Conservation (phyloP, 2,329 filamentous ascomycete species). For the Daldinia sp. region DNA sequence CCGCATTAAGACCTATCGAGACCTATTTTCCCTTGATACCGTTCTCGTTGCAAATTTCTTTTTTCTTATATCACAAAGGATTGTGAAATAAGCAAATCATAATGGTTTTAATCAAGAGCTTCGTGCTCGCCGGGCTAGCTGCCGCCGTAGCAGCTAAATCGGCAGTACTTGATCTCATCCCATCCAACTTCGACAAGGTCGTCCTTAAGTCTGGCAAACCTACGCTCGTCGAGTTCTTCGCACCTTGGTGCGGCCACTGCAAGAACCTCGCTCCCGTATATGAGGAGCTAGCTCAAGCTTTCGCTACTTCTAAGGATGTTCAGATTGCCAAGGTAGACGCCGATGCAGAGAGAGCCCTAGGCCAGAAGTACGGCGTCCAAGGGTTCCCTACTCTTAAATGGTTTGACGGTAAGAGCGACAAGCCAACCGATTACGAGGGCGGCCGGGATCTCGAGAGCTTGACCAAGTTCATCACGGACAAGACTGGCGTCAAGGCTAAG, state of each 20-base stretch:
- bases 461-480: conserved; percentile 81
- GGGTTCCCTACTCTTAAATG: conserved; percentile 98
- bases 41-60: conserved; percentile 6
- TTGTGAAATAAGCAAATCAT: conserved; percentile 21
- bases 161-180: conserved; percentile 87
- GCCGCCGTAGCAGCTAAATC: conserved; percentile 72
- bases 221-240: conserved; percentile 97
- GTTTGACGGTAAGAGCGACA: conserved; percentile 94
- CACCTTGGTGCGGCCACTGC: conserved; percentile 99
- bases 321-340: conserved; percentile 96
- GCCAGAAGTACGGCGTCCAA: conserved; percentile 85
- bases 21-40: background rate
- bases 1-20: background rate
- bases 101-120: conserved; percentile 67
- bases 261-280: conserved; percentile 95
- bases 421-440: conserved; percentile 83
- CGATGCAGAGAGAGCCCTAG: conserved; percentile 84
- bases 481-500: conserved; percentile 85
- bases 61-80: conserved; percentile 1
- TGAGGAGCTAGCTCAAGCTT: conserved; percentile 83
- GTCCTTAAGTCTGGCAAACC: conserved; percentile 93
- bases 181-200: conserved; percentile 89
- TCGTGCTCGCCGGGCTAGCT: conserved; percentile 64
- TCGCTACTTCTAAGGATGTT: conserved; percentile 75
- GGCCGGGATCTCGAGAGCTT: conserved; percentile 89